A percentile compares a stretch with the other conserved stretches of the same genome.
These are phyloP conservation scores for Pleomassaria siparia DNA, from an alignment of 2,329 filamentous ascomycete genomes.

Conservation along the genomic window DNA sequence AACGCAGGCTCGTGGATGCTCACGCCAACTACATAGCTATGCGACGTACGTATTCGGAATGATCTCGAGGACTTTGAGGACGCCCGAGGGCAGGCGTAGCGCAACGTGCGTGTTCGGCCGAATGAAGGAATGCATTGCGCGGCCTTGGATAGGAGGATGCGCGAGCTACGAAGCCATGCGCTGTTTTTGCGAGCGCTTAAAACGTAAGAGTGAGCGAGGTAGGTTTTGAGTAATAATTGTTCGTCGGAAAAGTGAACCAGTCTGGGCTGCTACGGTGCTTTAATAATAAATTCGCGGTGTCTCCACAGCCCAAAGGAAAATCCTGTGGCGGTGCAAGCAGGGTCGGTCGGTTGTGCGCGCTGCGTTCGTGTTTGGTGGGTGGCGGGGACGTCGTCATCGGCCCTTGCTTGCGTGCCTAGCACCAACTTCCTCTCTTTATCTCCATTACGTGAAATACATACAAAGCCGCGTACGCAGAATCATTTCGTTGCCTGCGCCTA, in stretches of 20 bases:
- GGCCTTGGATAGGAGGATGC: constrained; percentile 1
- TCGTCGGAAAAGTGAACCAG: constrained; percentile 3
- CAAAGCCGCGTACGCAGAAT: constrained; percentile 5
- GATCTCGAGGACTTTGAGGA: constrained; percentile 60
- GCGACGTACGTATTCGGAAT: constrained; percentile 65
- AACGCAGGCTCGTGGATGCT: constrained; percentile 21
- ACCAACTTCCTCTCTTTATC: not conserved
- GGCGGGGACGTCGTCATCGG: constrained; percentile 3
- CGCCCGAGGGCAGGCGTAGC: constrained; percentile 60
- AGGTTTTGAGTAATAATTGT: not conserved
- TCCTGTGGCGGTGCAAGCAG: constrained; percentile 4
- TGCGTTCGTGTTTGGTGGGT: not conserved
- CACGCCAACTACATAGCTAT: constrained; percentile 36
- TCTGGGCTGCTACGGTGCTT: no score
- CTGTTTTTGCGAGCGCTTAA: not conserved
- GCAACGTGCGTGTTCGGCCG: constrained; percentile 55
- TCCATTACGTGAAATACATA: not conserved
- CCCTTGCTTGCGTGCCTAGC: not conserved
- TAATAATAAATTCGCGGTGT: not conserved
- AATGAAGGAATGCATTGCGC: constrained; percentile 49
- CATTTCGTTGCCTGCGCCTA: not conserved
- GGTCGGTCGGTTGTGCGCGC: no score
- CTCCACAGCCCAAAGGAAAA: constrained; percentile 6
- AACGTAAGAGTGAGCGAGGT: not conserved
- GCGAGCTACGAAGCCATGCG: constrained; percentile 6